These are phyloP conservation scores for Apiotrichum sp. DNA, from an alignment of 1,284 basidiomycete genomes.

Conservation along the genomic window DNA sequence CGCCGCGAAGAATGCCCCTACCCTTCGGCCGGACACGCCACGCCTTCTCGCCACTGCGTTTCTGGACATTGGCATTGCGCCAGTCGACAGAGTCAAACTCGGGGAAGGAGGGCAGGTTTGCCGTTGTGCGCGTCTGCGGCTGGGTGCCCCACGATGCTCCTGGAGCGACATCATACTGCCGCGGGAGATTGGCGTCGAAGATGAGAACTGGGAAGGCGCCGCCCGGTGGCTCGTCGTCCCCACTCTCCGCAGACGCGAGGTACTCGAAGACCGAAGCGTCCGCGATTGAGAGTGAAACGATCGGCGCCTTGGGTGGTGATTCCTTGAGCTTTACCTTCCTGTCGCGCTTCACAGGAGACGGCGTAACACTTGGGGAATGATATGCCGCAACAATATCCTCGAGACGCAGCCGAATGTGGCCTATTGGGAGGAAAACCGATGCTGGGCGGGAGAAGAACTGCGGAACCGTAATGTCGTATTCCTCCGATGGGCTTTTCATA, in stretches of 20 bases:
- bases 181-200: constrained; percentile 39
- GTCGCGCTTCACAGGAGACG: constrained; percentile 1
- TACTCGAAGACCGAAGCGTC: constrained; percentile 37
- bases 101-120: constrained; percentile 23
- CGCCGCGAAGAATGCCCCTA: constrained; percentile 30
- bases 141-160: constrained; percentile 17
- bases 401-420: constrained; percentile 36
- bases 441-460: constrained; percentile 34
- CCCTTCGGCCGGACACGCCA: constrained; percentile 34
- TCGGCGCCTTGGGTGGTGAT: constrained; percentile 11
- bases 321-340: constrained; percentile 5
- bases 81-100: constrained; percentile 43
- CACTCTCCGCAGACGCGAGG: constrained; percentile 19
- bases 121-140: constrained; percentile 3
- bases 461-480: background rate
- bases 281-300: constrained; percentile 16
- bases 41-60: constrained; percentile 31
- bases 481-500: constrained; percentile 6
- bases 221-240: constrained; percentile 29
- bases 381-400: constrained; percentile 28
- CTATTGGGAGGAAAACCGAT: constrained; percentile 28
- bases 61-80: constrained; percentile 34
- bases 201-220: constrained; percentile 42
- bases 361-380: constrained; percentile 6
- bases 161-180: constrained; percentile 34